phyloP scores from a whole-genome alignment of 768 basidiomycete species.

The Mycena indigotica region DNA sequence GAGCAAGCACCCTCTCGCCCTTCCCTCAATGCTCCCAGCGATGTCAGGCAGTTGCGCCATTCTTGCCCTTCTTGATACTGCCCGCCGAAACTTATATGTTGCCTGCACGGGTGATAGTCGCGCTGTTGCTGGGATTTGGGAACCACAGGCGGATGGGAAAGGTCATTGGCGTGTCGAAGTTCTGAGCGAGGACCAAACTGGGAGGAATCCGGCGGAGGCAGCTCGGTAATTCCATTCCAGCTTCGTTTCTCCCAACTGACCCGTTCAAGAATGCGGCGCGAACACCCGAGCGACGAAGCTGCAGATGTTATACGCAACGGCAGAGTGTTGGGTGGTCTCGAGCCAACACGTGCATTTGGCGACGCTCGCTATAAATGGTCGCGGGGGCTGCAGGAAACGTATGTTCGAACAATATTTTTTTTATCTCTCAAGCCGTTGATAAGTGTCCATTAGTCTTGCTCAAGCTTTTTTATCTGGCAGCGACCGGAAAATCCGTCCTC shows the following conservation, averaged over 20 bases:
- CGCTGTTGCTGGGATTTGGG: slow-evolving; percentile 94
- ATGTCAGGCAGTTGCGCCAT: slow-evolving; percentile 92
- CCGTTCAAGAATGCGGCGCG: slow-evolving; percentile 64
- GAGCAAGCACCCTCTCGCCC: slow-evolving; percentile 68
- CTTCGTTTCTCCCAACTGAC: neutral
- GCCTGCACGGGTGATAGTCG: slow-evolving; percentile 93
- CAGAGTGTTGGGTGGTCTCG: slow-evolving; percentile 84
- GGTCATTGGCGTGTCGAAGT: slow-evolving; percentile 91
- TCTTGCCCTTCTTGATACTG: slow-evolving; percentile 84
- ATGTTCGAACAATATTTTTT: slow-evolving; percentile 27
- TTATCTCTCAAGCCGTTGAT: slow-evolving; percentile 1
- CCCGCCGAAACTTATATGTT: slow-evolving; percentile 80
- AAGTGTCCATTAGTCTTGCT: slow-evolving; percentile 21
- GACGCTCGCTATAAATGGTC: slow-evolving; percentile 92
- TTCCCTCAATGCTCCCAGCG: slow-evolving; percentile 79
- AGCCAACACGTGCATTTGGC: slow-evolving; percentile 86
- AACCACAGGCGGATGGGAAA: slow-evolving; percentile 59
- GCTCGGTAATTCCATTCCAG: slow-evolving; percentile 56
- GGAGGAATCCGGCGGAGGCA: slow-evolving; percentile 83
- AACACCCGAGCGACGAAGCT: slow-evolving; percentile 80
- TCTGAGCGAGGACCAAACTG: slow-evolving; percentile 96
- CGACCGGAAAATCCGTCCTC: slow-evolving; percentile 56
- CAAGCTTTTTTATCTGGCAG: slow-evolving; percentile 70
- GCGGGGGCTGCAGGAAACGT: slow-evolving; percentile 71
- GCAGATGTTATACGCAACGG: slow-evolving; percentile 75